A percentile compares a stretch with the other conserved stretches of the same genome.
These are phyloP conservation scores for Gossypium gossypioides DNA, from an alignment of 441 rosid genomes.

Conservation along the genomic window DNA sequence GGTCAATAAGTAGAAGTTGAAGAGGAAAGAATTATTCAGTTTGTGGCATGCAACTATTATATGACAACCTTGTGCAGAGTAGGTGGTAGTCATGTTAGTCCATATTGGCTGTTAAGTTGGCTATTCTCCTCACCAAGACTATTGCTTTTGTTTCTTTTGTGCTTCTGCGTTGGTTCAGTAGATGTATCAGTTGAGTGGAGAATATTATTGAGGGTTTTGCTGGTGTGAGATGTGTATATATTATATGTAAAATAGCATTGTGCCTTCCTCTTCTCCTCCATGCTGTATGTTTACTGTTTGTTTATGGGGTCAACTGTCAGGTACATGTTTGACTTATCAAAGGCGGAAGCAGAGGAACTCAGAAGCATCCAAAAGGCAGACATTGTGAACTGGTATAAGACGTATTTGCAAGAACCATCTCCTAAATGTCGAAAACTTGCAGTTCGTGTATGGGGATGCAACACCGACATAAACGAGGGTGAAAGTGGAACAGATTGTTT, in stretches of 20 bases:
- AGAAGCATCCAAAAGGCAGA: slow-evolving; percentile 51
- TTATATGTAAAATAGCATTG: neutral
- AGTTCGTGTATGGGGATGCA: slow-evolving; percentile 89
- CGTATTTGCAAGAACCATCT: slow-evolving; percentile 59
- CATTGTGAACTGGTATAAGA: slow-evolving; percentile 53
- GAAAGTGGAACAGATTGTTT: slow-evolving; percentile 25
- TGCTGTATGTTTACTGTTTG: neutral
- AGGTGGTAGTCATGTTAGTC: neutral
- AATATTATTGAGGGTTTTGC: neutral
- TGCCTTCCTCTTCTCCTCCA: neutral
- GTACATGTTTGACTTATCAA: slow-evolving; percentile 69
- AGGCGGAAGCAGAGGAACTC: slow-evolving; percentile 69
- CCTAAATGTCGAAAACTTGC: slow-evolving; percentile 69
- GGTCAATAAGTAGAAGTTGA: neutral
- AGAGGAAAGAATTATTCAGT: neutral
- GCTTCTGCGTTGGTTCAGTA: neutral
- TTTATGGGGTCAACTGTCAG: slow-evolving; percentile 25
- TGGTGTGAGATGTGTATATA: neutral
- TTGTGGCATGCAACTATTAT: neutral
- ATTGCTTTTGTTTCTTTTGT: neutral
- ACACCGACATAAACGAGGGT: slow-evolving; percentile 40
- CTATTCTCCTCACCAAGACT: neutral
- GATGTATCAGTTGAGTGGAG: neutral
- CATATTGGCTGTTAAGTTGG: neutral
- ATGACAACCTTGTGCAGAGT: neutral